A percentile compares a stretch with the other conserved stretches of the same genome.
These are phyloP conservation scores for Dactylellina leptospora DNA, from an alignment of 2,329 filamentous ascomycete species.

Conservation along the genomic window DNA sequence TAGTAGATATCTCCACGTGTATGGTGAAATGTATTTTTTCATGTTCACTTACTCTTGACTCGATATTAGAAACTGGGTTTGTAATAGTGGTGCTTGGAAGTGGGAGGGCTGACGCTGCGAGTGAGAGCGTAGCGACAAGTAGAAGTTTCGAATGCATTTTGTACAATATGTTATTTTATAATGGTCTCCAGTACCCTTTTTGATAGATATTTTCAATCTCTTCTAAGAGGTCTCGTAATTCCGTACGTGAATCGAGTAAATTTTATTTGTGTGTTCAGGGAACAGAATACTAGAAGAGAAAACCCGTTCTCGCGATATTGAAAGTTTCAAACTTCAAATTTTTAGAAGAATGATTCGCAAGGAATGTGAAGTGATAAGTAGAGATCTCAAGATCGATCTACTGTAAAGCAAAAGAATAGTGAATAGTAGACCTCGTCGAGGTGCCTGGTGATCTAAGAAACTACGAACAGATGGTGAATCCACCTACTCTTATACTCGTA, in stretches of 20 bases:
- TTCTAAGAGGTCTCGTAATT: not conserved
- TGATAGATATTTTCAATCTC: not conserved
- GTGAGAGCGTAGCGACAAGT: conserved; percentile 9
- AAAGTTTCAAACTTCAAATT: conserved; percentile 24
- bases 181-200: conserved; percentile 3
- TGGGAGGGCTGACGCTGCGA: conserved; percentile 22
- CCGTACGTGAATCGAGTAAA: not conserved
- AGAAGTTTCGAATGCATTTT: conserved; percentile 38
- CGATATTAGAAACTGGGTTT: not conserved
- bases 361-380: conserved; percentile 11
- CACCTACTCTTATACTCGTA: conserved; percentile 8
- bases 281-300: not conserved
- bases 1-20: not conserved
- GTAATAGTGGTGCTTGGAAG: not conserved
- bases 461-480: not conserved
- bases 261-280: not conserved
- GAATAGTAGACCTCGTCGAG: conserved; percentile 23
- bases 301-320: conserved; percentile 10
- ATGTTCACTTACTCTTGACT: conserved; percentile 21
- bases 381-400: conserved; percentile 45
- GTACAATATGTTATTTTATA: conserved; percentile 1
- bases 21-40: not conserved
- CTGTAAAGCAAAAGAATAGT: conserved; percentile 1
- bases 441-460: conserved; percentile 23
- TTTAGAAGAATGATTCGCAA: not conserved